phyloP scores from a whole-genome alignment of 345 rosid species.

The Rubroshorea leprosula region DNA sequence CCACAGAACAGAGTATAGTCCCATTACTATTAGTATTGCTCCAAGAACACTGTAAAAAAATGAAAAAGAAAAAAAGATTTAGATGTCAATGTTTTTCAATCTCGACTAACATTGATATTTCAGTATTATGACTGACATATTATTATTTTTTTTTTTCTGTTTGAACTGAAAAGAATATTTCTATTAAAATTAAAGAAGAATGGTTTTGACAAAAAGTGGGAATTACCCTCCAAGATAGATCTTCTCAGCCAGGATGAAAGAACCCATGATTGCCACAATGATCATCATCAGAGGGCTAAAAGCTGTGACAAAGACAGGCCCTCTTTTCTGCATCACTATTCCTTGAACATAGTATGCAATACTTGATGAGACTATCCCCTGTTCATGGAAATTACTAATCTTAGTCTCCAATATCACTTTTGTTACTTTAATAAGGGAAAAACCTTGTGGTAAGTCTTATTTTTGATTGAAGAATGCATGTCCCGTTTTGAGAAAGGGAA shows the following conservation, averaged over 20 bases:
- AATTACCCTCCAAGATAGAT: slow-evolving; percentile 84
- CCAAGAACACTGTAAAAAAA: slow-evolving; percentile 53
- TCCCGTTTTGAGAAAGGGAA: too few relatives aligned
- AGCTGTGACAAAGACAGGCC: slow-evolving; percentile 90
- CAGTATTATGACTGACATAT: too few relatives aligned
- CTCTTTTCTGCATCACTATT: slow-evolving; percentile 68
- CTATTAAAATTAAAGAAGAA: too few relatives aligned
- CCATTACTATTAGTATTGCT: slow-evolving; percentile 49
- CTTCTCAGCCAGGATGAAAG: slow-evolving; percentile 77
- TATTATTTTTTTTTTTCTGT: background rate
- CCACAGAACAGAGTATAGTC: slow-evolving; percentile 81
- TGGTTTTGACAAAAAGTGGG: too few relatives aligned
- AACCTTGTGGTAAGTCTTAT: too few relatives aligned
- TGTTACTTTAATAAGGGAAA: too few relatives aligned
- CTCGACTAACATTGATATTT: too few relatives aligned
- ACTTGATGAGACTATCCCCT: slow-evolving; percentile 94
- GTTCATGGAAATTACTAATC: slow-evolving; percentile 13
- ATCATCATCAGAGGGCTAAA: slow-evolving; percentile 92
- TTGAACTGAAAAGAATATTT: too few relatives aligned
- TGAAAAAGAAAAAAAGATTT: too few relatives aligned
- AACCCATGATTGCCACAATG: slow-evolving; percentile 81
- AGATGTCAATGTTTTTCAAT: too few relatives aligned
- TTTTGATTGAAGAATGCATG: too few relatives aligned
- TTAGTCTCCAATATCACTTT: too few relatives aligned
- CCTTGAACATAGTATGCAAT: slow-evolving; percentile 97